Percentiles rank a stretch among this genome's conserved stretches.
Evolutionary conservation across 805 yeast genomes (phyloP).

Genomic region (Wickerhamiella vanderwaltii): DNA sequence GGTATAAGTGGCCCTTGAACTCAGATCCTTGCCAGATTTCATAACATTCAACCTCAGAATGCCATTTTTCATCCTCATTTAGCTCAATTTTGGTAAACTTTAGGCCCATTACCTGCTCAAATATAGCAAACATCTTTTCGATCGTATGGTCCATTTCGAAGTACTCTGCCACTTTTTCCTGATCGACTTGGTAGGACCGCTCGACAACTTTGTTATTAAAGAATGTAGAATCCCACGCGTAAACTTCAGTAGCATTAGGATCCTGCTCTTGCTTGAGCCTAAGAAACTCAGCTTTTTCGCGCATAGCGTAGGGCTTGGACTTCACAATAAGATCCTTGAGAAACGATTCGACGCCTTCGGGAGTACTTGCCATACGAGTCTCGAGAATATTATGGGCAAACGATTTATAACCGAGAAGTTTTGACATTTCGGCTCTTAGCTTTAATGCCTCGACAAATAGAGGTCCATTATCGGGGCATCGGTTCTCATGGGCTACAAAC

Average conservation of each 20-base stretch:
- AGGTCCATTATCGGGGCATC: conserved; percentile 47
- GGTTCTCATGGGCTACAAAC: conserved; percentile 54
- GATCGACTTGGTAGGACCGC: conserved; percentile 58
- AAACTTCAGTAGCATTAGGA: conserved; percentile 35
- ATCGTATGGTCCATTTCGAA: conserved; percentile 65
- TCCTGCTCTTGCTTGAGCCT: conserved; percentile 44
- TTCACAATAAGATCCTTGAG: conserved; percentile 49
- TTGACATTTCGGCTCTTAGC: conserved; percentile 50
- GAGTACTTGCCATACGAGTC: conserved; percentile 67
- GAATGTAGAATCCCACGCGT: conserved; percentile 64
- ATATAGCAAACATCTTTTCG: conserved; percentile 54
- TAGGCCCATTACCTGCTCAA: conserved; percentile 56
- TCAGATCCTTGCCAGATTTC: conserved; percentile 45
- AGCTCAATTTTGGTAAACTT: conserved; percentile 50
- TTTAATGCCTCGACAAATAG: conserved; percentile 48
- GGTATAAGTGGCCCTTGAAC: conserved; percentile 67
- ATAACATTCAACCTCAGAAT: conserved; percentile 61
- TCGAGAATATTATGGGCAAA: conserved; percentile 64
- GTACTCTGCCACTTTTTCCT: conserved; percentile 58
- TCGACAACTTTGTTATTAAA: conserved; percentile 57
- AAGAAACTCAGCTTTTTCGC: conserved; percentile 40
- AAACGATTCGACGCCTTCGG: conserved; percentile 47
- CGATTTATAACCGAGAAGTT: conserved; percentile 50
- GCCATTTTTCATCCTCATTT: conserved; percentile 45
- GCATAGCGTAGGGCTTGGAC: conserved; percentile 45